Evolutionary conservation across 2,329 filamentous ascomycete genomes (phyloP), one percentile per base, ranked within the genome.

Genomic region (Canariomyces notabilis): DNA sequence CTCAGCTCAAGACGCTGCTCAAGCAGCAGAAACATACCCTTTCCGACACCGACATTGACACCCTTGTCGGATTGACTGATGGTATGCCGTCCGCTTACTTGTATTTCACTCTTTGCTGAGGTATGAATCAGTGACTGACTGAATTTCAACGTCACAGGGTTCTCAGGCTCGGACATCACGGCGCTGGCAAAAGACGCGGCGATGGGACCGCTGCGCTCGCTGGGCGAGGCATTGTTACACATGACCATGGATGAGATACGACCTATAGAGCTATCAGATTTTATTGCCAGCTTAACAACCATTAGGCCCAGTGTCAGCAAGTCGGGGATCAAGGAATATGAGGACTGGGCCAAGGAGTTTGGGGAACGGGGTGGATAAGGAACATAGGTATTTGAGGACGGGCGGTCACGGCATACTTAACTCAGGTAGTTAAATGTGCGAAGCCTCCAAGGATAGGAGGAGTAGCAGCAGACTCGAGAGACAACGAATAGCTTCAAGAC

Each of bases 101-200:
- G 5, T 19, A 32, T 6, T 1, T 34, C 4, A 8, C 6, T 36
- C 20, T 42, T n/a, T 15, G 33, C 22, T 19, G 37, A 21, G 37
- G 2, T 34, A 31, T 2, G n/a, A n/a, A n/a, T n/a, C n/a, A n/a
- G n/a, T n/a, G n/a, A n/a, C n/a, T n/a, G n/a, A n/a, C n/a, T n/a
- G n/a, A n/a, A n/a, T n/a, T n/a, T n/a, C n/a, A n/a, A n/a, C n/a
- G n/a, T n/a, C n/a, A n/a, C 45, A 96, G 90, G 89, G n/a, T 98
- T 95, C 68, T 96, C 89, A 7, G 93, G 93, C 36, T 95, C 89
- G 2, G 93, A 98, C 61, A 95, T 98, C 55, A 97, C 93, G 18
- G 90, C 93, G 1, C 73, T 98, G 7, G 93, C 93, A 6, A 98
- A 98, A 67, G 93, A 98, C 63, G 93, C 93, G 7, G 93, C 93